Evolutionary conservation across 1,284 basidiomycete species (phyloP), one percentile per base, ranked within the genome.

Genomic region (Apiotrichum laibachii): DNA sequence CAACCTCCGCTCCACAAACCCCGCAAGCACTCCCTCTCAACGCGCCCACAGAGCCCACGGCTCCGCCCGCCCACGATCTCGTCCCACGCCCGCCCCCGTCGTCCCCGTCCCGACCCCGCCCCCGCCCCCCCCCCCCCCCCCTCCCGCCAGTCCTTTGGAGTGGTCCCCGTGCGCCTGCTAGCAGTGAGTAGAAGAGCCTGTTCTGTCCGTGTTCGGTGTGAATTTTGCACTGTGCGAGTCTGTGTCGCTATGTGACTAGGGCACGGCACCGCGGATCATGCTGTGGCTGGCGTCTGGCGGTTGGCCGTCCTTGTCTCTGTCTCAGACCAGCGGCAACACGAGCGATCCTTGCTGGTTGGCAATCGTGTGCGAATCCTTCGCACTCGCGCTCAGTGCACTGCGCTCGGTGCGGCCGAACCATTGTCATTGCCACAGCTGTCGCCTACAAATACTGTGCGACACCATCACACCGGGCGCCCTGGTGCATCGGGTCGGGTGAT

Each of bases 31-130:
- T n/a, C 1, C 43, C 19, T 39, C 26, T 31, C 26, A 31, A 31
- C 26, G 8, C 53, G 22, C n/a, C 31, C 44, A 45, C 54, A 42
- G 60, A 62, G 60, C 60, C 48, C 53, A 57, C 49, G 56, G 56
- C 56, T 58, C 60, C 50, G 44, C 19, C 45, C 49, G 43, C 52
- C 48, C 56, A 62, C 58, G 37, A 62, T 62, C 56, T 19, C 53
- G 60, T 57, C 60, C 56, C 43, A 46, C 47, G 33, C 47, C 18
- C 45, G 44, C 19, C 50, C 40, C 53, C 53, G 44, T 34, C 42
- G 52, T 37, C 33, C 43, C 52, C 43, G 43, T 35, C 34, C 43
- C 49, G 19, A 6, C 39, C 39, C 42, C 21, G 13, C n/a, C n/a
- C n/a, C n/a, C n/a, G n/a, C 26, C 26, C 2, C 50, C 15, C 39